Conservation (phyloP, 441 rosid genomes). For the Brassica balearica region DNA sequence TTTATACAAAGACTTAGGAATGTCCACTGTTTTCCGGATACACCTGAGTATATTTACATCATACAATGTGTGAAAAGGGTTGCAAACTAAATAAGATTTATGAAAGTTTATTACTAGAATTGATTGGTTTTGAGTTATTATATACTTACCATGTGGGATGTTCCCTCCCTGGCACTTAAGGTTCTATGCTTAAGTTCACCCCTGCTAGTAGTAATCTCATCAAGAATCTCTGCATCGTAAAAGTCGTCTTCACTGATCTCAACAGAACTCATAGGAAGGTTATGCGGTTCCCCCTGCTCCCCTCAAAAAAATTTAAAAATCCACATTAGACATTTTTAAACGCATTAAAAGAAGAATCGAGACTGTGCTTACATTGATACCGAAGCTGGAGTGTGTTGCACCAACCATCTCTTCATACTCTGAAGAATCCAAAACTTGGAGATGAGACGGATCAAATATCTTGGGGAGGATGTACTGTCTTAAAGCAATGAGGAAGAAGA, state of each 20-base stretch:
- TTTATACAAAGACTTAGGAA: constrained; percentile 26
- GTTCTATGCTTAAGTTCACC: constrained; percentile 81
- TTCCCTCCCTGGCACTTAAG: constrained; percentile 57
- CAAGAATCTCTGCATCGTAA: constrained; percentile 72
- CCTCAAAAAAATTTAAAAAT: not conserved
- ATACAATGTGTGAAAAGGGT: not conserved
- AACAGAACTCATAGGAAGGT: constrained; percentile 24
- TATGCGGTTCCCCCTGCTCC: constrained; percentile 36
- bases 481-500: constrained; percentile 68
- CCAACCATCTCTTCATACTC: constrained; percentile 81
- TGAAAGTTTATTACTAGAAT: not conserved
- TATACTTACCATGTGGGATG: constrained; percentile 39
- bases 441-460: constrained; percentile 62
- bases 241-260: constrained; percentile 51
- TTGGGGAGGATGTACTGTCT: constrained; percentile 72
- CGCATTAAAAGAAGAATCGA: not conserved
- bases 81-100: not conserved
- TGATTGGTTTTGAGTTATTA: not conserved
- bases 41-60: constrained; percentile 32
- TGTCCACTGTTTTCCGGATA: constrained; percentile 39
- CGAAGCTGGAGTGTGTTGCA: constrained; percentile 55
- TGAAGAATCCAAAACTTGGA: constrained; percentile 79
- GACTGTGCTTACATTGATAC: constrained; percentile 52
- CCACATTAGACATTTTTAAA: constrained; percentile 1
- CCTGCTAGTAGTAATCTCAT: constrained; percentile 78